phyloP scores from a whole-genome alignment of 345 rosid genomes.

The Populus pruinosa region DNA sequence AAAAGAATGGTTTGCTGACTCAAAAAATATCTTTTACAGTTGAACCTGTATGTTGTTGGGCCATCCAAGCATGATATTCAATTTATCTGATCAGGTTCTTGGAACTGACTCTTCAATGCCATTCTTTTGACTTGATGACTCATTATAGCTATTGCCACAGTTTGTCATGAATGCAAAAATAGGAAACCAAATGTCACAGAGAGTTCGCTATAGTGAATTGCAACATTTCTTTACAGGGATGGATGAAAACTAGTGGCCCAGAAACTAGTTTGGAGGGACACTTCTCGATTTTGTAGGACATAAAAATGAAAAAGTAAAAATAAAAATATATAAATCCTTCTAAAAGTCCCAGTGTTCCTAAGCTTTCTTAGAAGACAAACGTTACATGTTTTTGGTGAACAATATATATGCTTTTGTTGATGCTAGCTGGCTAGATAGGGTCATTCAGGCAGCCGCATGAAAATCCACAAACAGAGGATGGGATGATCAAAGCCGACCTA shows the following conservation, averaged over 20 bases:
- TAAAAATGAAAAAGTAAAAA: neutral
- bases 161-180: neutral
- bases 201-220: neutral
- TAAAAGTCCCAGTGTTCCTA: neutral
- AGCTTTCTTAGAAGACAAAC: slow-evolving; percentile 1
- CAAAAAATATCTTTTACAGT: neutral
- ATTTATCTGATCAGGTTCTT: slow-evolving; percentile 28
- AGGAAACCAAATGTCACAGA: slow-evolving; percentile 18
- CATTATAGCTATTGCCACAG: slow-evolving; percentile 16
- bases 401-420: neutral
- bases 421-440: neutral
- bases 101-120: slow-evolving; percentile 34
- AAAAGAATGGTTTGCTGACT: no score
- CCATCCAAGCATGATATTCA: slow-evolving; percentile 2
- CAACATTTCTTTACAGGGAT: slow-evolving; percentile 10
- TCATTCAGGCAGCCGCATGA: neutral
- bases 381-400: slow-evolving; percentile 2
- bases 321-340: slow-evolving; percentile 1
- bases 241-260: slow-evolving; percentile 16
- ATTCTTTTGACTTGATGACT: slow-evolving; percentile 11
- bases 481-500: neutral
- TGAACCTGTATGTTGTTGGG: neutral
- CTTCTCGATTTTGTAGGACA: slow-evolving; percentile 22
- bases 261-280: neutral
- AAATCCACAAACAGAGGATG: neutral